Evolutionary conservation across 768 basidiomycete genomes (phyloP).

Genomic region (Sporobolomyces roseus): DNA sequence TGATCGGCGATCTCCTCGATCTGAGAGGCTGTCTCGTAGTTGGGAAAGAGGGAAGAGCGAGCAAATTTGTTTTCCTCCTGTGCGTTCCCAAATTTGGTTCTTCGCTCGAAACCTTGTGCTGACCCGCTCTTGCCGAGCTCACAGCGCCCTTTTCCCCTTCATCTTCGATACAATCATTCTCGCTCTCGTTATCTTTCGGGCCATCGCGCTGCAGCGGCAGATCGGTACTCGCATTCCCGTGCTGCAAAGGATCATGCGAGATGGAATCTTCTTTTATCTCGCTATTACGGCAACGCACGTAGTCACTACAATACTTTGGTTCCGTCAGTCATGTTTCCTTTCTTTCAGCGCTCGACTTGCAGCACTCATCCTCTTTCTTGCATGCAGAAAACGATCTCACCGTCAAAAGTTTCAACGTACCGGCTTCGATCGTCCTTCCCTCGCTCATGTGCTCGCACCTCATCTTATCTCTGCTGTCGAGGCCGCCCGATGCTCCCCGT

Average conservation of each 20-base stretch:
- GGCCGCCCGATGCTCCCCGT: background rate
- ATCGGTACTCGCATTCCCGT: background rate
- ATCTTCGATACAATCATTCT: constrained; percentile 7
- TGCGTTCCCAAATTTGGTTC: background rate
- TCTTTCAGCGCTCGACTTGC: background rate
- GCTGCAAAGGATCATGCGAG: background rate
- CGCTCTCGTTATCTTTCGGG: background rate
- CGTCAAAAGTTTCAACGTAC: constrained; percentile 5
- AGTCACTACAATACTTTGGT: background rate
- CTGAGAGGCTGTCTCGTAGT: constrained; percentile 4
- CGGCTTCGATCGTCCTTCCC: constrained; percentile 1
- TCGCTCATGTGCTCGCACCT: constrained; percentile 5
- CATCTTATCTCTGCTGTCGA: background rate
- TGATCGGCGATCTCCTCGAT: background rate
- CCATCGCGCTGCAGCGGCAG: background rate
- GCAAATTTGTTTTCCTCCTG: background rate
- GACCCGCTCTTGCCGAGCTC: too few species aligned
- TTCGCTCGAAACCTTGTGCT: too few species aligned
- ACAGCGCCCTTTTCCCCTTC: background rate
- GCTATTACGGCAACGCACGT: background rate
- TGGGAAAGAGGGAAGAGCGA: background rate
- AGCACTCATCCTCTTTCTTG: background rate
- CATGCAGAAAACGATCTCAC: background rate
- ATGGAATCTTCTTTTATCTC: constrained; percentile 4
- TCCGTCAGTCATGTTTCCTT: background rate